These are phyloP conservation scores for Filosporella fistucella DNA, from an alignment of 495 filamentous ascomycete genomes.

Conservation along the genomic window DNA sequence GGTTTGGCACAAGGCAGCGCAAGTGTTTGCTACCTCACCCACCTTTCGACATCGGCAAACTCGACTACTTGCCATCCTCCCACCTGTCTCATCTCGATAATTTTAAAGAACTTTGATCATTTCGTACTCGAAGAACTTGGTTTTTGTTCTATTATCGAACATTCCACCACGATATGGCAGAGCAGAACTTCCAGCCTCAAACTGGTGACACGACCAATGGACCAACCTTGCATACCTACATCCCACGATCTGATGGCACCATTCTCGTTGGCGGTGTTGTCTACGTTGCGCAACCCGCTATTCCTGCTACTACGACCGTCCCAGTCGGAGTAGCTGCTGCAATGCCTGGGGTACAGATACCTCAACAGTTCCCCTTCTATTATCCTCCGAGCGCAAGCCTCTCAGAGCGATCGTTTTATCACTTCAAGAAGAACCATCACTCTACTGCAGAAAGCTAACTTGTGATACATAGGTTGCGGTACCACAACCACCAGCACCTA, in stretches of 20 bases:
- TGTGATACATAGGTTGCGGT: no score
- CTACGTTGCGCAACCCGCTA: constrained; percentile 8
- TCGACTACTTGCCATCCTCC: background rate
- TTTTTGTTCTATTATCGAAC: no score
- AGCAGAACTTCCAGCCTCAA: constrained; percentile 36
- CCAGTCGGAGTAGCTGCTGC: background rate
- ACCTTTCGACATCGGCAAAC: background rate
- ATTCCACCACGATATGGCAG: background rate
- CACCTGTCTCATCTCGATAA: no score
- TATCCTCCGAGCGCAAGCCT: no score
- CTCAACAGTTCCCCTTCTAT: no score
- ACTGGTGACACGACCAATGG: constrained; percentile 40
- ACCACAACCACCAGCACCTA: background rate
- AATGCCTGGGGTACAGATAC: background rate
- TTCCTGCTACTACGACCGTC: background rate
- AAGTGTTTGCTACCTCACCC: no score
- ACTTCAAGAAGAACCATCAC: no score
- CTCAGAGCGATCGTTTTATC: no score
- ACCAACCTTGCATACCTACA: constrained; percentile 37
- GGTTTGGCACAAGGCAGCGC: no score
- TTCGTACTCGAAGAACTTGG: no score
- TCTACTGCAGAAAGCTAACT: no score
- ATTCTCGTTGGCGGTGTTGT: constrained; percentile 14
- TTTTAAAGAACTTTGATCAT: no score
- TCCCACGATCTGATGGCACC: constrained; percentile 35